These are phyloP conservation scores for Chrysanthemum lavandulifolium DNA, from an alignment of 129 eudicot genomes.

Conservation along the genomic window DNA sequence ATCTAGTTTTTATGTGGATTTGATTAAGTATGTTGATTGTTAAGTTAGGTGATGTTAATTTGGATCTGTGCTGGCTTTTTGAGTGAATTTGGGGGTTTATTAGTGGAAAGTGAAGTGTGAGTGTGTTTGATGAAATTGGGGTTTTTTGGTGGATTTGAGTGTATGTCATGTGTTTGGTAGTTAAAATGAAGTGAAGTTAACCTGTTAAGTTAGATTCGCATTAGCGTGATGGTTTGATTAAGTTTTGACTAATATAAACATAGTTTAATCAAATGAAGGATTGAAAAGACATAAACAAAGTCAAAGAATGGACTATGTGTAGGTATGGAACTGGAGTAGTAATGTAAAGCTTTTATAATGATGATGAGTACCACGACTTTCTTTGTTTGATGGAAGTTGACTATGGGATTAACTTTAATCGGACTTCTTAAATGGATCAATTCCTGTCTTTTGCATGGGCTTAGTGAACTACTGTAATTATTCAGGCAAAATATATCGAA, in stretches of 20 bases:
- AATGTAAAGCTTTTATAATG: too few species aligned
- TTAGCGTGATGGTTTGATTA: neutral
- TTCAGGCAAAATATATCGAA: neutral
- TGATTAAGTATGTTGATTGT: neutral
- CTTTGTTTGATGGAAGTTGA: too few species aligned
- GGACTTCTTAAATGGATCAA: too few species aligned
- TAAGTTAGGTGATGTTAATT: slow-evolving; percentile 7
- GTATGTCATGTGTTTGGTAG: neutral
- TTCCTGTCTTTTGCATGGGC: neutral
- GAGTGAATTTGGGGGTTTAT: slow-evolving; percentile 6
- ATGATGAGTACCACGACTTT: too few species aligned
- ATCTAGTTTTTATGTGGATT: neutral
- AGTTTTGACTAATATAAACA: too few species aligned
- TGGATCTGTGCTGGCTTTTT: neutral
- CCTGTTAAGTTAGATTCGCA: too few species aligned
- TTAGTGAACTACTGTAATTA: neutral
- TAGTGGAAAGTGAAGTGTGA: slow-evolving; percentile 21
- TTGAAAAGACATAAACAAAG: too few species aligned
- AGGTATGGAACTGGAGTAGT: too few species aligned
- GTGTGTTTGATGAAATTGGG: neutral
- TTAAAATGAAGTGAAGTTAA: too few species aligned
- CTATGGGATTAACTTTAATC: too few species aligned
- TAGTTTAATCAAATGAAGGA: too few species aligned
- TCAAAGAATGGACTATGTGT: too few species aligned
- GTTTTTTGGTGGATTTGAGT: slow-evolving; percentile 15